Percentiles rank a stretch among this genome's conserved stretches.
Conservation (phyloP, 1,139 yeast species). For the Cylindricascospora bacillispora region DNA sequence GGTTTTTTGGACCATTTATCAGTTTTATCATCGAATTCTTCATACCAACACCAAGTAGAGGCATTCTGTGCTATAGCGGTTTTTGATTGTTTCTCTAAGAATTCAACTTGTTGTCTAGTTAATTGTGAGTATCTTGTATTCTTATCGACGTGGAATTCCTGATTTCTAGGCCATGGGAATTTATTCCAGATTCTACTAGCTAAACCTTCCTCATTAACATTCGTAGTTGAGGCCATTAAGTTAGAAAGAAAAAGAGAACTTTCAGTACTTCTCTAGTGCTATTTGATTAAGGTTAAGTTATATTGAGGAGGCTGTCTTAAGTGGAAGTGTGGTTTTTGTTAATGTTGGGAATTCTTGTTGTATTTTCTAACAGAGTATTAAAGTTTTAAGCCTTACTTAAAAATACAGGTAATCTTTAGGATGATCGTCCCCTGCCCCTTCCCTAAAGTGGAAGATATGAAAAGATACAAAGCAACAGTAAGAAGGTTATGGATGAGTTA, state of each 20-base stretch:
- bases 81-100: constrained; percentile 17
- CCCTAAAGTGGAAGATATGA: too few relatives aligned
- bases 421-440: too few relatives aligned
- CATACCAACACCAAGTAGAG: constrained; percentile 24
- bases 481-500: constrained; percentile 10
- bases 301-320: too few relatives aligned
- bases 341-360: too few relatives aligned
- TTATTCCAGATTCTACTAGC: constrained; percentile 5
- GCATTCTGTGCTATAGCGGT: constrained; percentile 11
- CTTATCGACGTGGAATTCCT: constrained; percentile 8
- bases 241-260: neutral
- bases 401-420: too few relatives aligned
- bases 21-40: constrained; percentile 8
- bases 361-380: too few relatives aligned
- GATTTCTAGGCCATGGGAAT: constrained; percentile 1
- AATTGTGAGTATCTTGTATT: constrained; percentile 18
- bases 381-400: too few relatives aligned
- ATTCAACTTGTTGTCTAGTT: constrained; percentile 15
- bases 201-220: constrained; percentile 1
- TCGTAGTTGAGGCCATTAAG: neutral
- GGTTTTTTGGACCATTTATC: constrained; percentile 8
- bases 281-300: too few relatives aligned
- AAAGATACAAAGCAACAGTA: too few relatives aligned
- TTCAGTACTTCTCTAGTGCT: too few relatives aligned
- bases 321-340: too few relatives aligned